These are phyloP conservation scores for Triticum timopheevii DNA, from an alignment of 176 grass and related monocot species.

Conservation along the genomic window DNA sequence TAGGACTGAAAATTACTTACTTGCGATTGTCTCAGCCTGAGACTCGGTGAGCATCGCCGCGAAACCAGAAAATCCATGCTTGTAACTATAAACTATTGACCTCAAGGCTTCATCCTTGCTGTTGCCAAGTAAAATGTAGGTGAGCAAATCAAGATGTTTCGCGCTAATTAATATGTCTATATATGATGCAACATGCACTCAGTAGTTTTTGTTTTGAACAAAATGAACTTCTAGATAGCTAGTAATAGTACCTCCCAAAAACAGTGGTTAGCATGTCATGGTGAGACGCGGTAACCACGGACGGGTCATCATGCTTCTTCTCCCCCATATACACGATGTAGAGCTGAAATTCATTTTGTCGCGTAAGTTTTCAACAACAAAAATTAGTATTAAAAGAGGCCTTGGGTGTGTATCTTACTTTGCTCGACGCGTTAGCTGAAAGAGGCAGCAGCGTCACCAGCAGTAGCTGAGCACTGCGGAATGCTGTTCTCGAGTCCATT, in stretches of 20 bases:
- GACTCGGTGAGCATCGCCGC: no score
- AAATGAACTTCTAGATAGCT: no score
- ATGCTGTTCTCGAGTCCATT: slow-evolving; percentile 4
- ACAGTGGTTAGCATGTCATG: background rate
- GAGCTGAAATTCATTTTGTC: slow-evolving; percentile 5
- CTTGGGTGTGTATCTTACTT: background rate
- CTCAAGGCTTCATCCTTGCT: no score
- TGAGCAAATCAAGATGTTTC: no score
- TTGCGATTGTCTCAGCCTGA: no score
- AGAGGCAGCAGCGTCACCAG: background rate
- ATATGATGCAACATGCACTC: no score
- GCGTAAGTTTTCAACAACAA: background rate
- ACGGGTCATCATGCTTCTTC: slow-evolving; percentile 21
- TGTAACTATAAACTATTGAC: no score
- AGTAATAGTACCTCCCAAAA: no score
- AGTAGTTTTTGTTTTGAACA: no score
- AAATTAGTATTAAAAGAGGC: background rate
- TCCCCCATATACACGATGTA: slow-evolving; percentile 29
- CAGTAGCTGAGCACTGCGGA: background rate
- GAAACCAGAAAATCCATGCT: no score
- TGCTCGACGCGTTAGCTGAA: slow-evolving; percentile 1
- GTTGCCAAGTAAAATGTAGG: no score
- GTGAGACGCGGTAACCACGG: slow-evolving; percentile 12
- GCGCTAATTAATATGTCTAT: no score
- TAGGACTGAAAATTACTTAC: background rate